These are phyloP conservation scores for Pseudozyma hubeiensis DNA, from an alignment of 1,284 basidiomycete genomes.

Conservation along the genomic window DNA sequence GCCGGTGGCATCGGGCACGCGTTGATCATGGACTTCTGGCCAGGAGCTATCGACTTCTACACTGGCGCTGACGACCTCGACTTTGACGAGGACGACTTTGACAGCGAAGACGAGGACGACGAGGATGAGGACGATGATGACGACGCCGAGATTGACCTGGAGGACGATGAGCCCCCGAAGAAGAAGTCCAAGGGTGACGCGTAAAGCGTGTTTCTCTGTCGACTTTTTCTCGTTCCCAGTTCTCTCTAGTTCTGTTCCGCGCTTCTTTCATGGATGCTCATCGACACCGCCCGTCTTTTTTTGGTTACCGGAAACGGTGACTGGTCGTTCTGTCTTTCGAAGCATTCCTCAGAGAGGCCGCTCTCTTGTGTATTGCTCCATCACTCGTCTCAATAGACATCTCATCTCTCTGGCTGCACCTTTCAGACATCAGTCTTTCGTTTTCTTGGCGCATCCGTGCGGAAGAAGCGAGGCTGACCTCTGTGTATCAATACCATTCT, in stretches of 20 bases:
- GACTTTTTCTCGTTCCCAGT: neutral
- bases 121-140: conserved; percentile 64
- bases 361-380: conserved; percentile 1
- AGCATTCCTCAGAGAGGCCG: neutral
- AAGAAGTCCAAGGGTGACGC: conserved; percentile 60
- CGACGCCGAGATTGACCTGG: conserved; percentile 63
- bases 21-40: conserved; percentile 65
- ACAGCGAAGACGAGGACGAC: conserved; percentile 58
- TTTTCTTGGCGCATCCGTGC: neutral
- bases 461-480: neutral
- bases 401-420: conserved; percentile 9
- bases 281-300: neutral
- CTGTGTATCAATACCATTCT: conserved; percentile 28
- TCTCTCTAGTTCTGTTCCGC: neutral
- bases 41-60: conserved; percentile 64
- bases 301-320: too few relatives aligned
- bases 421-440: neutral
- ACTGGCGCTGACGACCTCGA: conserved; percentile 57
- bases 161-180: conserved; percentile 59
- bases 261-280: neutral
- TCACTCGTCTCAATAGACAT: conserved; percentile 17
- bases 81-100: conserved; percentile 57
- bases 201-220: conserved; percentile 12
- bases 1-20: conserved; percentile 61
- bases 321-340: too few relatives aligned